Evolutionary conservation across 1,139 yeast species (phyloP).

Genomic region (Candida tropicalis): DNA sequence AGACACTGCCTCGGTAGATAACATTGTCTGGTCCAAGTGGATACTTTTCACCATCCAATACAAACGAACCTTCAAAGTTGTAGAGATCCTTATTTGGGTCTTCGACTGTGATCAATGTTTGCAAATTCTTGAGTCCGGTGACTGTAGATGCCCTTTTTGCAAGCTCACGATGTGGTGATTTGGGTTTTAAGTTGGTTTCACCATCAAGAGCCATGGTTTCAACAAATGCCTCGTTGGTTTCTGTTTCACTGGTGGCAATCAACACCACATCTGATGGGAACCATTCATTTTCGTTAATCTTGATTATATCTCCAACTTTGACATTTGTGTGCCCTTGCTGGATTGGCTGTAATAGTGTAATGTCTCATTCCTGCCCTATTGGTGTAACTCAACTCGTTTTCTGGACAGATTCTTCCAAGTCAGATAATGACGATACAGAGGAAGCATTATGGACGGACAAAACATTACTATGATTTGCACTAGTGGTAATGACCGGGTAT

Average conservation of each 20-base stretch:
- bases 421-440: constrained; percentile 17
- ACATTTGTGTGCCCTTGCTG: constrained; percentile 75
- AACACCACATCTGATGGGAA: constrained; percentile 88
- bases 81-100: constrained; percentile 92
- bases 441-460: constrained; percentile 10
- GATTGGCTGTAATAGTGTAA: constrained; percentile 36
- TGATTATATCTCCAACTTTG: constrained; percentile 81
- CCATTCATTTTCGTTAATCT: constrained; percentile 80
- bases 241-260: constrained; percentile 62
- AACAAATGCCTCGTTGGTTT: constrained; percentile 73
- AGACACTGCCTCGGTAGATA: constrained; percentile 82
- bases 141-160: constrained; percentile 53
- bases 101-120: constrained; percentile 66
- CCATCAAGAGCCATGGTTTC: constrained; percentile 99
- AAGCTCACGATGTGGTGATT: constrained; percentile 65
- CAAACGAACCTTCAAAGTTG: constrained; percentile 76
- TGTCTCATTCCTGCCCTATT: constrained; percentile 31
- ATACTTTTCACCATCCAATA: constrained; percentile 28
- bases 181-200: constrained; percentile 85
- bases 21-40: constrained; percentile 83
- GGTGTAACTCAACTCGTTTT: constrained; percentile 20
- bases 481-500: constrained; percentile 18
- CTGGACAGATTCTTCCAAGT: constrained; percentile 9
- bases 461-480: not conserved
- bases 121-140: constrained; percentile 50